Conservation (phyloP, 225 moss, liverwort and hornwort genomes). For the Lunularia cruciata region DNA sequence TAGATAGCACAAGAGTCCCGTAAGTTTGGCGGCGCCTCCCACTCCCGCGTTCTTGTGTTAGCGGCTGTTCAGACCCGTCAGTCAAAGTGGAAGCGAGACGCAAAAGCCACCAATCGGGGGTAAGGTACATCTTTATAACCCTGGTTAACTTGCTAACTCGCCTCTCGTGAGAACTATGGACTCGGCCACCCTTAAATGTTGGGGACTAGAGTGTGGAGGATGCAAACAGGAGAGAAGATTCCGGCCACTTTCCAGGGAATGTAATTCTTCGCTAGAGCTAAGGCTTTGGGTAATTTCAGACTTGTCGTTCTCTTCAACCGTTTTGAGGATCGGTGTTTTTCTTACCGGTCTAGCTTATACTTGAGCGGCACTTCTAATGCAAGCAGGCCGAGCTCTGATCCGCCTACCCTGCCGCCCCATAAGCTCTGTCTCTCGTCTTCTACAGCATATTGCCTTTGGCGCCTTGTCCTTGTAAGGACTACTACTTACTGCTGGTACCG, state of each 20-base stretch:
- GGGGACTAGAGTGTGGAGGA: neutral
- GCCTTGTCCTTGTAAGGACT: too few relatives aligned
- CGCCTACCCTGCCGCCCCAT: too few relatives aligned
- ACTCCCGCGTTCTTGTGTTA: neutral
- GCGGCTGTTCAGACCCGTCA: neutral
- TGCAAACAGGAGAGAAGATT: neutral
- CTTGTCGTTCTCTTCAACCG: neutral
- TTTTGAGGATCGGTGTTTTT: neutral
- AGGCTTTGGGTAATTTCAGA: neutral
- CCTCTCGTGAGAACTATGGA: neutral
- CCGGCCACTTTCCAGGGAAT: neutral
- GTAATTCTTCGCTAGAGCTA: neutral
- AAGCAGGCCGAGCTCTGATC: too few relatives aligned
- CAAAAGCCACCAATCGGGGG: neutral
- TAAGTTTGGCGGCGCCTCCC: constrained; percentile 6
- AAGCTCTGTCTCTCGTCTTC: too few relatives aligned
- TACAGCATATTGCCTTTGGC: too few relatives aligned
- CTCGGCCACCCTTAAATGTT: neutral
- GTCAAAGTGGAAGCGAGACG: neutral
- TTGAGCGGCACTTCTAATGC: too few relatives aligned
- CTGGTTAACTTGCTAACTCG: neutral
- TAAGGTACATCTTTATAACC: neutral
- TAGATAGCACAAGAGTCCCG: neutral
- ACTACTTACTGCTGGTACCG: too few relatives aligned
- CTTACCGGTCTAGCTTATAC: too few relatives aligned